These are phyloP conservation scores for Claviceps africana DNA, from an alignment of 2,329 filamentous ascomycete species.

Conservation along the genomic window DNA sequence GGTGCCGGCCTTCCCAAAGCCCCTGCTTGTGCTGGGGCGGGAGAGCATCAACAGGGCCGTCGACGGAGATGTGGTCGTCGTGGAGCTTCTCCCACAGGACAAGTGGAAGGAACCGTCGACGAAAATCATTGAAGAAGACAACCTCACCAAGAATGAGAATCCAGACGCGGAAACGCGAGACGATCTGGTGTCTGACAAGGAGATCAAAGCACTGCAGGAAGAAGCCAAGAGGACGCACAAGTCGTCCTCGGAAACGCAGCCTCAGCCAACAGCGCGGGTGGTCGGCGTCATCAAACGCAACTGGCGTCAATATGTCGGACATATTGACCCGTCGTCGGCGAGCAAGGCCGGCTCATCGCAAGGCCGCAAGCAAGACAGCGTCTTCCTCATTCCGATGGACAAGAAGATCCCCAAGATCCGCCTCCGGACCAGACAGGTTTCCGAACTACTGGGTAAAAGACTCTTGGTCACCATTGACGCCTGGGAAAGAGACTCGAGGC, in stretches of 20 bases:
- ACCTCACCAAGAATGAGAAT: constrained; percentile 84
- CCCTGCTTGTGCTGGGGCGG: constrained; percentile 73
- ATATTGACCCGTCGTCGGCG: constrained; percentile 78
- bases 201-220: constrained; percentile 76
- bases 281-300: constrained; percentile 90
- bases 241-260: constrained; percentile 57
- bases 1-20: constrained; percentile 78
- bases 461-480: constrained; percentile 87
- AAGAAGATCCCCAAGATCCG: constrained; percentile 95
- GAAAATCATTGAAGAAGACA: constrained; percentile 90
- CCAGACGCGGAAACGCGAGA: constrained; percentile 66
- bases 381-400: constrained; percentile 96
- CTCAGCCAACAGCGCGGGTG: constrained; percentile 82
- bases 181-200: constrained; percentile 74
- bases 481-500: constrained; percentile 87
- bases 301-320: constrained; percentile 95
- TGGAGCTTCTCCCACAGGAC: constrained; percentile 83
- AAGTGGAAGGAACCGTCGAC: constrained; percentile 96
- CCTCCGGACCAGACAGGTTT: constrained; percentile 78
- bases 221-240: constrained; percentile 79
- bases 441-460: constrained; percentile 78
- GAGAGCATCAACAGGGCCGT: constrained; percentile 95
- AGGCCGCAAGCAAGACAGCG: constrained; percentile 74
- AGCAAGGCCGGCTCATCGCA: constrained; percentile 58
- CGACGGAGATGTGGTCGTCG: constrained; percentile 81